phyloP scores from a whole-genome alignment of 2,329 filamentous ascomycete genomes.

The Penicillium sp. region DNA sequence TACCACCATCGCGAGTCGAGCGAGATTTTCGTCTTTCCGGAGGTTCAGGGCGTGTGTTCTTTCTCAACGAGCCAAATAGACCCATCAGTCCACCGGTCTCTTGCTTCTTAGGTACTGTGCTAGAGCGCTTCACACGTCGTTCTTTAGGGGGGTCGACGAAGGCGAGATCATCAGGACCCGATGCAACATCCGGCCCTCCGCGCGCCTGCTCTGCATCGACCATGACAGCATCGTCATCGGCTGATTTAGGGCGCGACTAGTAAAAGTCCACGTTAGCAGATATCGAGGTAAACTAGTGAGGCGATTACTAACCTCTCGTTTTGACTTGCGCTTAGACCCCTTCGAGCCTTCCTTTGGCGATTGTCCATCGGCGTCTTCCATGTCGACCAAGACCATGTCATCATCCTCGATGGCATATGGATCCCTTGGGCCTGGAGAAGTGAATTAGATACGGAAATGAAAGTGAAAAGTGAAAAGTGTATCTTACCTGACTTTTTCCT shows the following conservation, averaged over 20 bases:
- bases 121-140: constrained; percentile 59
- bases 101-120: constrained; percentile 62
- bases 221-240: constrained; percentile 54
- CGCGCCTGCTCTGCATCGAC: constrained; percentile 51
- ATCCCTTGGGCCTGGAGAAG: constrained; percentile 42
- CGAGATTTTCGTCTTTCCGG: constrained; percentile 40
- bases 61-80: constrained; percentile 57
- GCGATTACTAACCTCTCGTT: constrained; percentile 34
- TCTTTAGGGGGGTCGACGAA: constrained; percentile 52
- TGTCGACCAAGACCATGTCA: constrained; percentile 60
- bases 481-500: constrained; percentile 46
- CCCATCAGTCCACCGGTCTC: constrained; percentile 56
- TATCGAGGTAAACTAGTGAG: background rate
- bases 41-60: constrained; percentile 31
- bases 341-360: constrained; percentile 34
- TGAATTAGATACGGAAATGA: background rate
- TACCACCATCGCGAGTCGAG: constrained; percentile 37
- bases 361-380: constrained; percentile 40
- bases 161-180: constrained; percentile 51
- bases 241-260: constrained; percentile 35
- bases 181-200: constrained; percentile 44
- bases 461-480: background rate
- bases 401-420: constrained; percentile 66
- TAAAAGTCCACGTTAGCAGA: background rate
- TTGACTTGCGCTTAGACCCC: constrained; percentile 37